These are phyloP conservation scores for Dactylella cylindrospora DNA, from an alignment of 2,329 filamentous ascomycete species.

Conservation along the genomic window DNA sequence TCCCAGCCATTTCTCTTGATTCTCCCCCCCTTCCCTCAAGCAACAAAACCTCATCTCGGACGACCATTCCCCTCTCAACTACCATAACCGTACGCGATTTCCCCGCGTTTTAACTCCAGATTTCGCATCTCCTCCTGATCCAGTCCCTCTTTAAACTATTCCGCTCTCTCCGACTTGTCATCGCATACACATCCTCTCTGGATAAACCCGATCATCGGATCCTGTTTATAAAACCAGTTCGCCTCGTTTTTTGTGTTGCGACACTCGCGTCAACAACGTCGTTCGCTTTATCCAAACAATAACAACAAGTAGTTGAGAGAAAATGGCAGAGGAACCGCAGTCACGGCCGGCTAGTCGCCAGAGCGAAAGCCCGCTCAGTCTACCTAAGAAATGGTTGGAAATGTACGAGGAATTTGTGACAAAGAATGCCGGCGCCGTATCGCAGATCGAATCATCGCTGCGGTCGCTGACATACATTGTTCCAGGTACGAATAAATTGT, in stretches of 20 bases:
- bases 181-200: neutral
- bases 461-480: conserved; percentile 95
- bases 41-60: neutral
- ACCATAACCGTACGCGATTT: neutral
- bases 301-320: neutral
- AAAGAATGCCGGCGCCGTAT: conserved; percentile 89
- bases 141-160: neutral
- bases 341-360: conserved; percentile 40
- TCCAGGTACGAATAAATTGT: too few relatives aligned
- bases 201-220: neutral
- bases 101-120: neutral
- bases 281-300: neutral
- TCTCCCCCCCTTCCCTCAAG: neutral
- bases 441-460: conserved; percentile 90
- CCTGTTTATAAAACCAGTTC: conserved; percentile 7
- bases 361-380: conserved; percentile 58
- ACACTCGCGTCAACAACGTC: neutral
- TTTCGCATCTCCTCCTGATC: neutral
- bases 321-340: neutral
- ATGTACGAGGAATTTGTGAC: conserved; percentile 89
- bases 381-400: conserved; percentile 67
- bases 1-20: conserved; percentile 8
- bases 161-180: neutral
- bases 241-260: conserved; percentile 8
- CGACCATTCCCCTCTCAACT: neutral